Conservation (phyloP, 768 basidiomycete genomes). For the Tricholoma saponaceum region DNA sequence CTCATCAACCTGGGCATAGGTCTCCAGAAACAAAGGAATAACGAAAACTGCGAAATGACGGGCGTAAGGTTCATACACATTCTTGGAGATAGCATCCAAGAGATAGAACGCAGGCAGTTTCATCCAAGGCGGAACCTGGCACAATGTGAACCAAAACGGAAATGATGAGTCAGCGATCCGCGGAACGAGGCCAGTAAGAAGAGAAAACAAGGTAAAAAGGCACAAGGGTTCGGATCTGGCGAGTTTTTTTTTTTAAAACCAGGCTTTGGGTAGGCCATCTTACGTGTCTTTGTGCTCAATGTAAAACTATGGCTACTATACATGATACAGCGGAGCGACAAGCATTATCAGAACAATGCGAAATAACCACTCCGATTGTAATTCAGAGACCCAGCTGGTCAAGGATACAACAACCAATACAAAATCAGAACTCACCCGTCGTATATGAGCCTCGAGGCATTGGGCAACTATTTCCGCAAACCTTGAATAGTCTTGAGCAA, state of each 20-base stretch:
- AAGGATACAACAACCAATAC: background rate
- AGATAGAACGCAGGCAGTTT: conserved; percentile 94
- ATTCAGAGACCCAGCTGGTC: background rate
- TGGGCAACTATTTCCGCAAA: conserved; percentile 78
- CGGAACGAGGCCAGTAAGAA: conserved; percentile 27
- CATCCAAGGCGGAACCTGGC: conserved; percentile 82
- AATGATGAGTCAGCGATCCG: conserved; percentile 71
- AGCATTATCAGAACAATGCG: conserved; percentile 12
- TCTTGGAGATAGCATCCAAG: conserved; percentile 95
- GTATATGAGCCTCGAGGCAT: conserved; percentile 80
- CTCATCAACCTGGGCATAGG: conserved; percentile 84
- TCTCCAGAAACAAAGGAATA: conserved; percentile 79
- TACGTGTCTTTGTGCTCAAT: conserved; percentile 34
- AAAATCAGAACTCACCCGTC: conserved; percentile 68
- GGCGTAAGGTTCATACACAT: conserved; percentile 91
- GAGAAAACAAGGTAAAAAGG: conserved; percentile 18
- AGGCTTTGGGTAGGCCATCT: conserved; percentile 25
- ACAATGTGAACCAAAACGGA: conserved; percentile 27
- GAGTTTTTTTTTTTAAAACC: conserved; percentile 12
- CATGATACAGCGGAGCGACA: conserved; percentile 32
- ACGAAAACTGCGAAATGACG: conserved; percentile 80
- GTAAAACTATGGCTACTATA: conserved; percentile 37
- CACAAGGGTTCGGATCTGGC: conserved; percentile 18
- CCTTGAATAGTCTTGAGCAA: conserved; percentile 81
- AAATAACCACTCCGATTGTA: conserved; percentile 9